These are phyloP conservation scores for Nakaseomyces kungkrabaensis DNA, from an alignment of 1,139 yeast species.

Conservation along the genomic window DNA sequence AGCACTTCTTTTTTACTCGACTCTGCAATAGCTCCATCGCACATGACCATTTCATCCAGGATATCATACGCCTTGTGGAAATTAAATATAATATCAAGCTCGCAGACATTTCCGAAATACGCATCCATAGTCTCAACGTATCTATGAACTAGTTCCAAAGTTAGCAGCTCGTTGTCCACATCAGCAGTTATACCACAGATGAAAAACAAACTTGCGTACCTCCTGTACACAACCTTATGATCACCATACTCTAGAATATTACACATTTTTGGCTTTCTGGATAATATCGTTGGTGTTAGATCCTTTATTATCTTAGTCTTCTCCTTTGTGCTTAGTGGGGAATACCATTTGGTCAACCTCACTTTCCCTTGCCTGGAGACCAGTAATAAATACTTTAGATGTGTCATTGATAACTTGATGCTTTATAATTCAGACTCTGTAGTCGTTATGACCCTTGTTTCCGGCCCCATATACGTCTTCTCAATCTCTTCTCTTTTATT, in stretches of 20 bases:
- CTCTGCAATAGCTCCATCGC: slow-evolving; percentile 79
- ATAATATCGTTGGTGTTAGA: slow-evolving; percentile 71
- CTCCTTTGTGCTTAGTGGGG: slow-evolving; percentile 69
- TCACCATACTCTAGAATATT: slow-evolving; percentile 88
- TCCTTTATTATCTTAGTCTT: slow-evolving; percentile 78
- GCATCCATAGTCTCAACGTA: slow-evolving; percentile 97
- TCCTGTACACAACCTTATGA: slow-evolving; percentile 75
- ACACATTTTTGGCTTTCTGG: slow-evolving; percentile 91
- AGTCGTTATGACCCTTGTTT: no score
- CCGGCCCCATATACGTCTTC: no score
- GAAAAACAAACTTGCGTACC: slow-evolving; percentile 89
- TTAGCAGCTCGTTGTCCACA: slow-evolving; percentile 65
- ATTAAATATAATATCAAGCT: slow-evolving; percentile 85
- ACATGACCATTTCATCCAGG: slow-evolving; percentile 73
- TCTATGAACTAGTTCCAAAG: slow-evolving; percentile 80
- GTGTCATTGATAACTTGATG: slow-evolving; percentile 36
- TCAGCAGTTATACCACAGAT: slow-evolving; percentile 68
- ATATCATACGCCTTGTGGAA: slow-evolving; percentile 89
- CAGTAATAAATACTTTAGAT: slow-evolving; percentile 65
- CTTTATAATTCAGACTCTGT: no score
- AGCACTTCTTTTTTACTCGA: slow-evolving; percentile 73
- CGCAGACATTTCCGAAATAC: slow-evolving; percentile 93
- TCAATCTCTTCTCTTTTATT: no score
- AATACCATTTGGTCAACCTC: slow-evolving; percentile 88
- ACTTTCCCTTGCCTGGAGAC: slow-evolving; percentile 94